phyloP scores from a whole-genome alignment of 495 filamentous ascomycete species.

The Lepidopterella palustris region DNA sequence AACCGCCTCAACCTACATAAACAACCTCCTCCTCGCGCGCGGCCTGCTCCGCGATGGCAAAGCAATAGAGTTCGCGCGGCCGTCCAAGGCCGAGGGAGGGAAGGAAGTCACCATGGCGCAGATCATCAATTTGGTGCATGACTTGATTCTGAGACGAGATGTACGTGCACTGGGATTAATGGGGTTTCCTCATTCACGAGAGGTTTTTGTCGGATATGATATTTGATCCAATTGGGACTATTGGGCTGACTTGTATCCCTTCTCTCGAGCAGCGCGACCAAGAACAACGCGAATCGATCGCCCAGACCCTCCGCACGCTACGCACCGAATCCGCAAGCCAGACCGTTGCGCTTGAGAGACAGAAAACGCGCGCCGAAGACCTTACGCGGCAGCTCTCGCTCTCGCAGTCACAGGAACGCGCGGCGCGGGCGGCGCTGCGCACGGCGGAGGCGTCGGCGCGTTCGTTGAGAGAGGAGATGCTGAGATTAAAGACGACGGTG shows the following conservation, averaged over 20 bases:
- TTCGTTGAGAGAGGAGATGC: slow-evolving; percentile 71
- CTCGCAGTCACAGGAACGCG: slow-evolving; percentile 64
- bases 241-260: neutral
- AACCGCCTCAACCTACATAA: slow-evolving; percentile 89
- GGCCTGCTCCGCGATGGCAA: slow-evolving; percentile 79
- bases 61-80: slow-evolving; percentile 77
- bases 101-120: slow-evolving; percentile 67
- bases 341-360: slow-evolving; percentile 39
- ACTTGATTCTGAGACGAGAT: slow-evolving; percentile 77
- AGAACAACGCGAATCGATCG: slow-evolving; percentile 72
- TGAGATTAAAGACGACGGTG: slow-evolving; percentile 66
- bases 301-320: slow-evolving; percentile 68
- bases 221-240: neutral
- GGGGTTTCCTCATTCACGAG: neutral
- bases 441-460: slow-evolving; percentile 63
- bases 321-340: slow-evolving; percentile 50
- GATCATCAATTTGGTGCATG: slow-evolving; percentile 88
- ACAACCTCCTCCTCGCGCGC: slow-evolving; percentile 86
- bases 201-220: neutral
- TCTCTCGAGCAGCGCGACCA: slow-evolving; percentile 65
- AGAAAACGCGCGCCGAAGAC: slow-evolving; percentile 66
- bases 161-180: slow-evolving; percentile 45
- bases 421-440: slow-evolving; percentile 60
- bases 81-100: slow-evolving; percentile 58
- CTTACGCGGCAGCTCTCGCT: slow-evolving; percentile 67